Evolutionary conservation across 306 rosid genomes (phyloP).

Genomic region (Cicer judaicum): DNA sequence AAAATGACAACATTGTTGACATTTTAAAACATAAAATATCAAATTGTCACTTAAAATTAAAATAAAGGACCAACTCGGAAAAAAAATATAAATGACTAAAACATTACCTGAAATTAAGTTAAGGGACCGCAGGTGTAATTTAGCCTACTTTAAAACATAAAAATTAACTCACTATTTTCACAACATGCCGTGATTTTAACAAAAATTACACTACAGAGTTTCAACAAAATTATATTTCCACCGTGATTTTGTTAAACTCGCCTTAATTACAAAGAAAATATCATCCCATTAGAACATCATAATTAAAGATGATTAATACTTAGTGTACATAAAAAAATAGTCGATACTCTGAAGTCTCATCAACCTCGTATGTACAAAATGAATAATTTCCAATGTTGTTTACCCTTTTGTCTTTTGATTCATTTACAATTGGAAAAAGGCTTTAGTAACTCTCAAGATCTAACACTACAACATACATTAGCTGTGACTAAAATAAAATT

Average conservation of each 20-base stretch:
- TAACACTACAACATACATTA: slow-evolving; percentile 55
- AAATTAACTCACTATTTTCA: not conserved
- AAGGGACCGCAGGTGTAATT: too few species aligned
- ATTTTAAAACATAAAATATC: too few species aligned
- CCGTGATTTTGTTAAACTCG: too few species aligned
- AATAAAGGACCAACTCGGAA: too few species aligned
- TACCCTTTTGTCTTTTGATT: slow-evolving; percentile 39
- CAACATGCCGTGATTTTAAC: not conserved
- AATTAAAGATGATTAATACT: slow-evolving; percentile 22
- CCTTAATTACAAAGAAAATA: too few species aligned
- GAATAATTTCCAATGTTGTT: slow-evolving; percentile 44
- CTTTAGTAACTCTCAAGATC: slow-evolving; percentile 48
- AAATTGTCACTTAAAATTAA: too few species aligned
- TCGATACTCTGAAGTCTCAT: not conserved
- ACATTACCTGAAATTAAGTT: too few species aligned
- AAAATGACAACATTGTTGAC: too few species aligned
- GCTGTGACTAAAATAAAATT: slow-evolving; percentile 41
- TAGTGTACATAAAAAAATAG: slow-evolving; percentile 38
- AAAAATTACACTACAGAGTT: too few species aligned
- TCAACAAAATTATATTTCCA: too few species aligned
- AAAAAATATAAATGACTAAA: too few species aligned
- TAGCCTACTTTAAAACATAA: too few species aligned
- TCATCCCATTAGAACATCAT: not conserved
- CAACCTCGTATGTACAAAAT: slow-evolving; percentile 41
- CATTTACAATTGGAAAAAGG: slow-evolving; percentile 55